These are phyloP conservation scores for Stereum hirsutum DNA, from an alignment of 1,284 basidiomycete genomes.

Conservation along the genomic window DNA sequence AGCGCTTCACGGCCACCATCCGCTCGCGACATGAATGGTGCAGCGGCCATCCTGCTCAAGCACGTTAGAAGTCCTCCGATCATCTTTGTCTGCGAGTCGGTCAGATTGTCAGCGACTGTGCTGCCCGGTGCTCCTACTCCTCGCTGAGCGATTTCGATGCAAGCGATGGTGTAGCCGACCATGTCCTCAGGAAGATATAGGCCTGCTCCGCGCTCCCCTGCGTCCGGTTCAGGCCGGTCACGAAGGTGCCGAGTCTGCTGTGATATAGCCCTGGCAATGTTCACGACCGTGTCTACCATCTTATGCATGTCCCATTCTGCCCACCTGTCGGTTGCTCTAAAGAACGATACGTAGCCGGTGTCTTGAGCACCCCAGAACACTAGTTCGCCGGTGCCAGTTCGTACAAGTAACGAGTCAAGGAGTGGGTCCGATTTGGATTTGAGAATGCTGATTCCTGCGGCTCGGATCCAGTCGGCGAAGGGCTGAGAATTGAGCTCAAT, in stretches of 20 bases:
- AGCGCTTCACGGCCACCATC: slow-evolving; percentile 67
- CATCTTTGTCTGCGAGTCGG: slow-evolving; percentile 71
- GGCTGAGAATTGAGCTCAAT: slow-evolving; percentile 43
- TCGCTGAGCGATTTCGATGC: slow-evolving; percentile 76
- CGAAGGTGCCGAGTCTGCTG: slow-evolving; percentile 68
- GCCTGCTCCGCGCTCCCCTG: slow-evolving; percentile 62
- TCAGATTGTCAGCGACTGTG: slow-evolving; percentile 63
- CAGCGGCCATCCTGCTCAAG: slow-evolving; percentile 56
- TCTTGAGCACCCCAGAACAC: slow-evolving; percentile 80
- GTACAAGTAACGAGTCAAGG: slow-evolving; percentile 61
- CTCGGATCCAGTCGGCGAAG: slow-evolving; percentile 77
- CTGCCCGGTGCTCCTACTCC: slow-evolving; percentile 45
- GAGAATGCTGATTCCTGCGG: slow-evolving; percentile 71
- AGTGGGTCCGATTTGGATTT: slow-evolving; percentile 68
- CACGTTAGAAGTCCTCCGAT: slow-evolving; percentile 69
- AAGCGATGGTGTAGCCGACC: slow-evolving; percentile 80
- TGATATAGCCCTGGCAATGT: slow-evolving; percentile 58
- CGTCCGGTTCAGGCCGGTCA: slow-evolving; percentile 65
- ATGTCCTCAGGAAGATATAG: slow-evolving; percentile 87
- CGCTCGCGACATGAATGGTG: slow-evolving; percentile 57
- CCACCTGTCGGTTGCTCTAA: slow-evolving; percentile 37
- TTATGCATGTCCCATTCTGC: slow-evolving; percentile 53
- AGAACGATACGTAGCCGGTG: slow-evolving; percentile 47
- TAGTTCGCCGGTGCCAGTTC: slow-evolving; percentile 76
- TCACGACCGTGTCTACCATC: slow-evolving; percentile 75